Evolutionary conservation across 2,329 filamentous ascomycete genomes (phyloP).

Genomic region (Calcarisporium arbuscula): DNA sequence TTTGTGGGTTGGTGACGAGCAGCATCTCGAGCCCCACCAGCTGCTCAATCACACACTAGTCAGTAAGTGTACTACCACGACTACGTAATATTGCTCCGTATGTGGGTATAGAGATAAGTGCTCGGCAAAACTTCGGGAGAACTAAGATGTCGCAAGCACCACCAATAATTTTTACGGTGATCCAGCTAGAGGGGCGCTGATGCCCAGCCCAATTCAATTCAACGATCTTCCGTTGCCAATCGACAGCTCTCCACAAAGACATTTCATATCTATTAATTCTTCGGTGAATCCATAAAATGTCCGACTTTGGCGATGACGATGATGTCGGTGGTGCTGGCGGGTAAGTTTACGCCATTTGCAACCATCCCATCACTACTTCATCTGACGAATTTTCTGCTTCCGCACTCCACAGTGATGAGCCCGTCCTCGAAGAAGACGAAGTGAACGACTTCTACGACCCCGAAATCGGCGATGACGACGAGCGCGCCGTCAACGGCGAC

Average conservation of each 20-base stretch:
- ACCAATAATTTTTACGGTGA: too few relatives aligned
- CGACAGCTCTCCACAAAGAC: constrained; percentile 8
- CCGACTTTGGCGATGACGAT: constrained; percentile 66
- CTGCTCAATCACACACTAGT: too few relatives aligned
- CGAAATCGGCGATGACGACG: constrained; percentile 49
- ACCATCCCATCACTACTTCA: not conserved
- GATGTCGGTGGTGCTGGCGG: constrained; percentile 49
- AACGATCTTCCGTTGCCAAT: not conserved
- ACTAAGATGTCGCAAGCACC: too few relatives aligned
- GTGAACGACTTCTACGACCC: constrained; percentile 49
- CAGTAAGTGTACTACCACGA: too few relatives aligned
- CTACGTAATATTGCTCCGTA: too few relatives aligned
- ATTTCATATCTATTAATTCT: too few relatives aligned
- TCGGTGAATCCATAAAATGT: too few relatives aligned
- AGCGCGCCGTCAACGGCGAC: constrained; percentile 47
- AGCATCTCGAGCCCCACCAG: constrained; percentile 2
- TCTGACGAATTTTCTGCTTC: constrained; percentile 1
- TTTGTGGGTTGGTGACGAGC: constrained; percentile 23
- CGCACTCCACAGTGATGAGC: constrained; percentile 51
- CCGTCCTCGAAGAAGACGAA: constrained; percentile 67
- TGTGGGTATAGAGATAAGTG: too few relatives aligned
- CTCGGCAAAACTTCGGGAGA: too few relatives aligned
- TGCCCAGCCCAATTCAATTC: too few relatives aligned
- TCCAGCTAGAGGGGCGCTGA: too few relatives aligned
- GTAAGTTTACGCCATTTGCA: constrained; percentile 33